Percentiles rank a stretch among this genome's conserved stretches.
Evolutionary conservation across 345 rosid species (phyloP).

Genomic region (Camelina sativa): DNA sequence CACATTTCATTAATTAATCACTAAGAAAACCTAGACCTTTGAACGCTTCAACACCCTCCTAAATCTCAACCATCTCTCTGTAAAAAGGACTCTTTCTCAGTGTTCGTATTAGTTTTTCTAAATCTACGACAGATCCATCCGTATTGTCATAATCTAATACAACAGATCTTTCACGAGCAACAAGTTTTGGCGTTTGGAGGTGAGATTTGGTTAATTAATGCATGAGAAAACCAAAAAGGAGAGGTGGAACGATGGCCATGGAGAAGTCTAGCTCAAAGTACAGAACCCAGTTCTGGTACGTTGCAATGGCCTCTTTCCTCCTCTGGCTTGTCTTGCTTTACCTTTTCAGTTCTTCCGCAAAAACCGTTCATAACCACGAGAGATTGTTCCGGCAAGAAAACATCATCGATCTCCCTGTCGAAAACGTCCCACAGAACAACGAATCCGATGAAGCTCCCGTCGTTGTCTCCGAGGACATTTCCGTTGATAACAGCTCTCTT

Average conservation of each 20-base stretch:
- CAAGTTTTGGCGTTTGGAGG: not conserved
- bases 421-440: not conserved
- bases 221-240: conserved; percentile 42
- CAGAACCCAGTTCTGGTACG: conserved; percentile 58
- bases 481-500: conserved; percentile 32
- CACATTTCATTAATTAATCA: conserved; percentile 9
- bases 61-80: conserved; percentile 33
- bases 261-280: conserved; percentile 49
- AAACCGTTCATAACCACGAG: conserved; percentile 39
- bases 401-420: conserved; percentile 26
- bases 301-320: conserved; percentile 46
- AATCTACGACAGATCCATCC: conserved; percentile 35
- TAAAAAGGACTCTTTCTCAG: not conserved
- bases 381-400: conserved; percentile 37
- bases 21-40: conserved; percentile 41
- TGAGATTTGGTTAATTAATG: conserved; percentile 29
- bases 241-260: conserved; percentile 44
- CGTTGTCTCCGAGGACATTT: not conserved
- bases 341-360: conserved; percentile 49
- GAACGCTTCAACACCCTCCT: conserved; percentile 42
- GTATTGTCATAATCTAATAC: conserved; percentile 3
- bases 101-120: conserved; percentile 22
- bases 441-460: conserved; percentile 38
- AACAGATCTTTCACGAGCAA: conserved; percentile 15
- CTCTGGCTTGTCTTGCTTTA: conserved; percentile 59